These are phyloP conservation scores for Haematococcus lacustris DNA, from an alignment of 139 green algal species.

Conservation along the genomic window DNA sequence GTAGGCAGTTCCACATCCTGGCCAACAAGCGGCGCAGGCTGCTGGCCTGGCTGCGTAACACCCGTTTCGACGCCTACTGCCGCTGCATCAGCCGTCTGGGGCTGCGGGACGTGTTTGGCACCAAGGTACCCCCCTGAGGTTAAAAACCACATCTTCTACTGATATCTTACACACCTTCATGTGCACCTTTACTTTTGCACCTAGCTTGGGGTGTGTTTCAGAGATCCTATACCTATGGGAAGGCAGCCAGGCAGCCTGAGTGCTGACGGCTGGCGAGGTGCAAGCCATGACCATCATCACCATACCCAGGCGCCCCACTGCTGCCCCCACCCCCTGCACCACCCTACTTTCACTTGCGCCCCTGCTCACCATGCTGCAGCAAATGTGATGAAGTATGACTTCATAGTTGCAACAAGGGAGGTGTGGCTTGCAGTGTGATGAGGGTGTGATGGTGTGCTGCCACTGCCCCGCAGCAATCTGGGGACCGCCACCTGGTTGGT, in stretches of 20 bases:
- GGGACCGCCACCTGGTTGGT: constrained; percentile 28
- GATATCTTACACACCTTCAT: too few species aligned
- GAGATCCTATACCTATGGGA: not conserved
- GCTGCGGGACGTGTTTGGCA: constrained; percentile 34
- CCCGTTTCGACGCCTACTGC: constrained; percentile 36
- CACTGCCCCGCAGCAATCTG: constrained; percentile 12
- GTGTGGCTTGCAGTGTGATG: not conserved
- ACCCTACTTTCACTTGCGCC: too few species aligned
- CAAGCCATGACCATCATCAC: too few species aligned
- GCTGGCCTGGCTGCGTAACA: constrained; percentile 32
- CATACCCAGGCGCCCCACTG: too few species aligned
- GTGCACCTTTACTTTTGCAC: not conserved
- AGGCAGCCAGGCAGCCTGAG: not conserved
- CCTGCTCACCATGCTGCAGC: not conserved
- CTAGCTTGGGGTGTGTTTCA: not conserved
- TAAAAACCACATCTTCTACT: not conserved
- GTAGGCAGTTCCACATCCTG: constrained; percentile 36
- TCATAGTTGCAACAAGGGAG: not conserved
- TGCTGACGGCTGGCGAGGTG: not conserved
- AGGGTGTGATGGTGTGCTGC: not conserved
- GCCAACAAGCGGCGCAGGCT: constrained; percentile 38
- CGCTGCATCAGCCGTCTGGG: constrained; percentile 37
- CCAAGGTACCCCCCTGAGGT: constrained; percentile 9
- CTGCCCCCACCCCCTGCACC: too few species aligned
- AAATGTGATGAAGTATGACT: not conserved